A percentile compares a stretch with the other conserved stretches of the same genome.
Conservation (phyloP, 2,329 filamentous ascomycete genomes). For the Penicillium sp. region DNA sequence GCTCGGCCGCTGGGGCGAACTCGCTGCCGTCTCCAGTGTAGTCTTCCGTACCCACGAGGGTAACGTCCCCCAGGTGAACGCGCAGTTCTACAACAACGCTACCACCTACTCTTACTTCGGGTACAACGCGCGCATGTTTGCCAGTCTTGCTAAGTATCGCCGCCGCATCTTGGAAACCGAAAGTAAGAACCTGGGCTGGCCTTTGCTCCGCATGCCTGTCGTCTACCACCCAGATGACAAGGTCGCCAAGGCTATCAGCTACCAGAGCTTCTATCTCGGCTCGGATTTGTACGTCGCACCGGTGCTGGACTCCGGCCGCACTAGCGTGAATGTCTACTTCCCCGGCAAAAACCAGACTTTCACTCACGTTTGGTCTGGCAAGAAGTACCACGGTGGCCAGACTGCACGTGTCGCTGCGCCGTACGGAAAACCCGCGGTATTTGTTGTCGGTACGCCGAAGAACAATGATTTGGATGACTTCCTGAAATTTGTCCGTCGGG, state of each 20-base stretch:
- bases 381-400: slow-evolving; percentile 17
- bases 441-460: slow-evolving; percentile 16
- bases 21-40: slow-evolving; percentile 33
- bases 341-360: slow-evolving; percentile 15
- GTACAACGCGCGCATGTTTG: slow-evolving; percentile 37
- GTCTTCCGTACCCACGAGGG: slow-evolving; percentile 40
- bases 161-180: slow-evolving; percentile 29
- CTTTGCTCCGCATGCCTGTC: slow-evolving; percentile 25
- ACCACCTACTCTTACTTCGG: slow-evolving; percentile 35
- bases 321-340: slow-evolving; percentile 19
- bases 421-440: slow-evolving; percentile 22
- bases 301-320: slow-evolving; percentile 18
- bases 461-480: slow-evolving; percentile 17
- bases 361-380: slow-evolving; percentile 20
- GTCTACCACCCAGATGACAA: slow-evolving; percentile 21
- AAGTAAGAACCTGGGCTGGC: slow-evolving; percentile 20
- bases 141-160: slow-evolving; percentile 33
- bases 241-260: slow-evolving; percentile 21
- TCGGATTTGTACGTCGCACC: slow-evolving; percentile 23
- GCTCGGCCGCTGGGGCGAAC: slow-evolving; percentile 39
- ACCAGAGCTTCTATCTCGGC: slow-evolving; percentile 24
- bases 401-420: slow-evolving; percentile 12
- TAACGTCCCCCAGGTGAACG: slow-evolving; percentile 37
- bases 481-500: slow-evolving; percentile 18
- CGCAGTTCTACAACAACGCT: slow-evolving; percentile 38